Evolutionary conservation across 116 monocot genomes (phyloP).

Genomic region (Zostera marina): DNA sequence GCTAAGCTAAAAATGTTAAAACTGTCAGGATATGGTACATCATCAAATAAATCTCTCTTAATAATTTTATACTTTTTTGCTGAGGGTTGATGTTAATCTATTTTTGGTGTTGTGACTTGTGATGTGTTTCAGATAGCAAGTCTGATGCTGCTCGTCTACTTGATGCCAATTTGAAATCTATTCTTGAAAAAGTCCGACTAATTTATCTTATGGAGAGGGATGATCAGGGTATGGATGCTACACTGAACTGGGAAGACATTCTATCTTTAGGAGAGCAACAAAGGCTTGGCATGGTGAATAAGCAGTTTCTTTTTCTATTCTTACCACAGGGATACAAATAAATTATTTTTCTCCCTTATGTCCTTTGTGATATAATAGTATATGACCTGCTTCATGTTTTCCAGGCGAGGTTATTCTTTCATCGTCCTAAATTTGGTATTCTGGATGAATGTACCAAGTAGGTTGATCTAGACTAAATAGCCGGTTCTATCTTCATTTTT

Average conservation of each 20-base stretch:
- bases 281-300: constrained; percentile 93
- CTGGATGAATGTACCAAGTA: constrained; percentile 99
- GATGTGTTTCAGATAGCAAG: constrained; percentile 16
- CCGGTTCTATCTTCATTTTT: not conserved
- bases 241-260: constrained; percentile 89
- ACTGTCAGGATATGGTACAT: constrained; percentile 28
- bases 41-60: not conserved
- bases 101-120: too few species aligned
- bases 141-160: constrained; percentile 28
- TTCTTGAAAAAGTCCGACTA: constrained; percentile 76
- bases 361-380: not conserved
- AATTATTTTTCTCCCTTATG: not conserved
- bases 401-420: constrained; percentile 97
- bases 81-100: too few species aligned
- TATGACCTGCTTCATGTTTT: not conserved
- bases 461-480: not conserved
- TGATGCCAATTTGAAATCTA: constrained; percentile 48
- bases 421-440: constrained; percentile 85
- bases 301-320: not conserved
- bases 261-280: constrained; percentile 95
- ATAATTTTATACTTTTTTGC: too few species aligned
- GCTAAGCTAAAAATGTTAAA: constrained; percentile 40
- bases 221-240: constrained; percentile 65
- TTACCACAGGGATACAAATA: not conserved
- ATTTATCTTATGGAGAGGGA: constrained; percentile 93